Evolutionary conservation across 768 basidiomycete species (phyloP).

Genomic region (Russula virescens): DNA sequence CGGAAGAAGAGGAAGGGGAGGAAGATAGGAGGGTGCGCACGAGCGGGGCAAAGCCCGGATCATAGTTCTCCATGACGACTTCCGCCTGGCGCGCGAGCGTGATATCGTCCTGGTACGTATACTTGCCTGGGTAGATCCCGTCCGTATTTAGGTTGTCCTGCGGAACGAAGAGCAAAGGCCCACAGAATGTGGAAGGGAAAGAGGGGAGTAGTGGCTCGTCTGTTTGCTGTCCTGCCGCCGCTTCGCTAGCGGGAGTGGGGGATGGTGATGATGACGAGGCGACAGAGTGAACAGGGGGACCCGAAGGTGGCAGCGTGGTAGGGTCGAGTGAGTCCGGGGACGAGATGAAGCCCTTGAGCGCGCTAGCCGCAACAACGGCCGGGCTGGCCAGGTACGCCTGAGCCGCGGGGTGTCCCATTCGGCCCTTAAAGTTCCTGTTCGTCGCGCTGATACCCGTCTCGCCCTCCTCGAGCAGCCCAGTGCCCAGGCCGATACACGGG

Average conservation of each 20-base stretch:
- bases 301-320: constrained; percentile 42
- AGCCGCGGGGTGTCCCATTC: constrained; percentile 96
- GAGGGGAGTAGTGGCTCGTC: constrained; percentile 67
- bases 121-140: constrained; percentile 97
- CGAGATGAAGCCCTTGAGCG: constrained; percentile 85
- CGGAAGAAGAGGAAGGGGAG: constrained; percentile 14
- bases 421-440: constrained; percentile 97
- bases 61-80: constrained; percentile 99
- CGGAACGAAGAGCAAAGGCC: constrained; percentile 85
- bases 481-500: constrained; percentile 95
- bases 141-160: constrained; percentile 99
- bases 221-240: constrained; percentile 29
- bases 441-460: constrained; percentile 96
- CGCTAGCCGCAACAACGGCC: constrained; percentile 94
- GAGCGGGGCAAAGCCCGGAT: constrained; percentile 73
- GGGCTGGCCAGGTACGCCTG: constrained; percentile 95
- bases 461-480: constrained; percentile 88
- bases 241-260: constrained; percentile 23
- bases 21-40: constrained; percentile 46
- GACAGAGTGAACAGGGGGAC: constrained; percentile 55
- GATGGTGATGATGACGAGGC: constrained; percentile 24
- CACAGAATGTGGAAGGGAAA: constrained; percentile 80
- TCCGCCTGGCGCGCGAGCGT: constrained; percentile 91
- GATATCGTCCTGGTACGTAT: constrained; percentile 99
- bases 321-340: constrained; percentile 67